phyloP scores from a whole-genome alignment of 768 basidiomycete species.

The Xerocomellus chrysenteron region DNA sequence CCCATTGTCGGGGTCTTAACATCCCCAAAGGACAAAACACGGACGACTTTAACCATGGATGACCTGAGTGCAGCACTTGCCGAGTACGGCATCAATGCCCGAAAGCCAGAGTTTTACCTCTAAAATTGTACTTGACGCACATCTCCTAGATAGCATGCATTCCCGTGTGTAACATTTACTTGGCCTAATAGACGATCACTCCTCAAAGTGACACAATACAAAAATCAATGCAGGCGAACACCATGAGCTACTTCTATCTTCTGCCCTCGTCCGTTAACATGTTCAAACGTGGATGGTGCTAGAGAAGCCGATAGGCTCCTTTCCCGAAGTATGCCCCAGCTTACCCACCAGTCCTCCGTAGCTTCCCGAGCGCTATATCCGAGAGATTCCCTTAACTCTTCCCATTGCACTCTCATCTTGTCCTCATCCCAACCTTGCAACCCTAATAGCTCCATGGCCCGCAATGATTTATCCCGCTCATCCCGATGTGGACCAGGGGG shows the following conservation, averaged over 20 bases:
- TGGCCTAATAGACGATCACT: neutral
- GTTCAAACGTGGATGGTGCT: neutral
- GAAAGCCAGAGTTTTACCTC: slow-evolving; percentile 93
- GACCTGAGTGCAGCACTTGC: slow-evolving; percentile 88
- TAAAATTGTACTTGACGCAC: slow-evolving; percentile 30
- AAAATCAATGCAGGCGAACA: neutral
- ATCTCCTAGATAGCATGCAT: neutral
- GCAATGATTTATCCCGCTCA: slow-evolving; percentile 40
- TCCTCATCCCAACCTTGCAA: slow-evolving; percentile 44
- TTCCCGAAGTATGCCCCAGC: slow-evolving; percentile 47
- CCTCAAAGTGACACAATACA: neutral
- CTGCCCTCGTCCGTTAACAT: neutral
- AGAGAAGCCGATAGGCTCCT: slow-evolving; percentile 19
- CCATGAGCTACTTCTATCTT: neutral
- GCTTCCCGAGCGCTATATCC: slow-evolving; percentile 51
- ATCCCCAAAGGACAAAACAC: slow-evolving; percentile 71
- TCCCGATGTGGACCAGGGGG: slow-evolving; percentile 43
- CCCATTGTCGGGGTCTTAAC: slow-evolving; percentile 6
- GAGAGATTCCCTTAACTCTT: slow-evolving; percentile 47
- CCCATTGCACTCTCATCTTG: slow-evolving; percentile 48
- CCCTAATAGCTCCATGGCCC: slow-evolving; percentile 10
- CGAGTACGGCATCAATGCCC: slow-evolving; percentile 95
- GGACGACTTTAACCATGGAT: slow-evolving; percentile 96
- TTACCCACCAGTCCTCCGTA: slow-evolving; percentile 62
- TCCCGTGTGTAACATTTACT: neutral